These are phyloP conservation scores for Ganoderma meredithae DNA, from an alignment of 1,284 basidiomycete genomes.

Conservation along the genomic window DNA sequence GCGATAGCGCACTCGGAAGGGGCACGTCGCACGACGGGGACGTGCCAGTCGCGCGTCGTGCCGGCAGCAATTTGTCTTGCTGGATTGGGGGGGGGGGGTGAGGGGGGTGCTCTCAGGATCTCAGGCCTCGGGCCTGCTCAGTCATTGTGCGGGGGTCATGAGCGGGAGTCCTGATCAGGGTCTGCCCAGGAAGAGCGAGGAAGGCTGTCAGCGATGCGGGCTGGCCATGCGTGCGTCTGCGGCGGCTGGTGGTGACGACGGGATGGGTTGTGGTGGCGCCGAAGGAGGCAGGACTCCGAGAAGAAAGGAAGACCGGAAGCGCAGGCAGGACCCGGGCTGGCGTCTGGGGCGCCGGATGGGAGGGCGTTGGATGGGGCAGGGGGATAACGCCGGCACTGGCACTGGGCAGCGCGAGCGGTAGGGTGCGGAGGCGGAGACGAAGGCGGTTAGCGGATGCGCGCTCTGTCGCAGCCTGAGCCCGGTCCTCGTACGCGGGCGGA, in stretches of 20 bases:
- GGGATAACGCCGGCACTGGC: constrained; percentile 15
- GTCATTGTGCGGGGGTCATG: constrained; percentile 6
- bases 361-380: constrained; percentile 10
- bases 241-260: neutral
- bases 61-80: constrained; percentile 22
- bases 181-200: neutral
- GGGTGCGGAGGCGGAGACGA: too few species aligned
- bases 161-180: neutral
- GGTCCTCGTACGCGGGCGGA: neutral
- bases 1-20: constrained; percentile 22
- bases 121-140: neutral
- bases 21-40: constrained; percentile 7
- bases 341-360: constrained; percentile 8
- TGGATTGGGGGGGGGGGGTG: too few species aligned
- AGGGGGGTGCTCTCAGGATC: constrained; percentile 2
- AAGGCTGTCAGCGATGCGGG: constrained; percentile 5
- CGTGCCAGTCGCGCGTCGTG: constrained; percentile 13
- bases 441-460: neutral
- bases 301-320: constrained; percentile 10
- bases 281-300: constrained; percentile 6
- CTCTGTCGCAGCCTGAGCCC: neutral
- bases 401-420: too few species aligned
- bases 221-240: constrained; percentile 1
- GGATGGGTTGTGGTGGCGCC: constrained; percentile 3
- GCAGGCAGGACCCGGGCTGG: neutral